Percentiles rank a stretch among this genome's conserved stretches.
These are phyloP conservation scores for Lentithecium fluviatile DNA, from an alignment of 495 filamentous ascomycete species.

Conservation along the genomic window DNA sequence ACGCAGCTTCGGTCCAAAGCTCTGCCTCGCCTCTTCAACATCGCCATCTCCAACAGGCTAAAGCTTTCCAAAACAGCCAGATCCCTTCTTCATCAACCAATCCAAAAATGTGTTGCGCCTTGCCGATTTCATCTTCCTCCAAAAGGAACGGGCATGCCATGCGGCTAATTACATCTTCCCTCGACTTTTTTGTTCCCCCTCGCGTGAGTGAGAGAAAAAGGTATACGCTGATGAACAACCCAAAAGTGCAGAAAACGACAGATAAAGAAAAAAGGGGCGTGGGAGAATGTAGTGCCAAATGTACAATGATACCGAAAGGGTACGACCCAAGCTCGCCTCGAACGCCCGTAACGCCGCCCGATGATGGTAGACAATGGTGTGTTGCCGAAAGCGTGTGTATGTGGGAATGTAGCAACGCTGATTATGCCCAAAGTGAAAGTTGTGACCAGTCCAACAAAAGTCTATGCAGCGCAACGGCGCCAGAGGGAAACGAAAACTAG, in stretches of 20 bases:
- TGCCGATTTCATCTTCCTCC: neutral
- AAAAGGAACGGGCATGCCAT: neutral
- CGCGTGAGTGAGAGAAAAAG: neutral
- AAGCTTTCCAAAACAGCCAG: too few species aligned
- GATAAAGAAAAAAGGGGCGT: constrained; percentile 6
- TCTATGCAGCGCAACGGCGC: constrained; percentile 3
- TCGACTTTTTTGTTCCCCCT: neutral
- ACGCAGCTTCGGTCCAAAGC: too few species aligned
- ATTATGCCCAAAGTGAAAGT: constrained; percentile 17
- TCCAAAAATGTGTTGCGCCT: neutral
- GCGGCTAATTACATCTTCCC: constrained; percentile 17
- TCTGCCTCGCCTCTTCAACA: too few species aligned
- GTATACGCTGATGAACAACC: constrained; percentile 9
- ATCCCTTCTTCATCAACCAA: too few species aligned
- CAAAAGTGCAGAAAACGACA: neutral
- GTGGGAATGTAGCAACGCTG: constrained; percentile 18
- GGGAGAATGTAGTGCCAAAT: neutral
- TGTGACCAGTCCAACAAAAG: neutral
- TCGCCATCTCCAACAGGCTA: too few species aligned
- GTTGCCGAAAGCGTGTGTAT: constrained; percentile 2
- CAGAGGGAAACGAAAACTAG: constrained; percentile 8
- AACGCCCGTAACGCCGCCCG: constrained; percentile 23
- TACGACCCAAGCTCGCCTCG: neutral
- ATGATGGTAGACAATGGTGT: constrained; percentile 21
- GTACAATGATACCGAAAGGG: neutral